A percentile compares a stretch with the other conserved stretches of the same genome.
phyloP scores from a whole-genome alignment of 768 basidiomycete genomes.

The Termitomyces sp. region DNA sequence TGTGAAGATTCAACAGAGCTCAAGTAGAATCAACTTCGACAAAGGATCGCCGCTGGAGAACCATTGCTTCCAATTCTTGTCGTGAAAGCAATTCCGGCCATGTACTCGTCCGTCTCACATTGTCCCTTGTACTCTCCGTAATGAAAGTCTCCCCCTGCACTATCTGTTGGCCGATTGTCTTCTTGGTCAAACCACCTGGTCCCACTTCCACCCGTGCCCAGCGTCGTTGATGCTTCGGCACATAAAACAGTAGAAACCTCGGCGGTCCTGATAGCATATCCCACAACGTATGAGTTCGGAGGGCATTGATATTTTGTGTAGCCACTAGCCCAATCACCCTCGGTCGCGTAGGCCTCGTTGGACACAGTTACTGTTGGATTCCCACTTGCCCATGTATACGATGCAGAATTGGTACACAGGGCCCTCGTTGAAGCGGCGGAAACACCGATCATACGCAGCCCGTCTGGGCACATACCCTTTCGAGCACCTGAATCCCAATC shows the following conservation, averaged over 20 bases:
- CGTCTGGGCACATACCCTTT: constrained; percentile 15
- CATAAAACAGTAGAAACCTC: constrained; percentile 11
- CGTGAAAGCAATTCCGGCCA: constrained; percentile 13
- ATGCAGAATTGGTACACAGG: constrained; percentile 9
- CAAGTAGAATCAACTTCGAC: constrained; percentile 1
- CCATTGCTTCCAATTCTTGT: constrained; percentile 11
- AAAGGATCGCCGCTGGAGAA: constrained; percentile 9
- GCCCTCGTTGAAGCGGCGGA: constrained; percentile 11
- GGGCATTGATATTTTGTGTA: constrained; percentile 16
- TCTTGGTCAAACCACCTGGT: constrained; percentile 13
- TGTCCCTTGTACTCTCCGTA: constrained; percentile 7
- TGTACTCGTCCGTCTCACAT: constrained; percentile 12
- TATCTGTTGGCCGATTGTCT: constrained; percentile 6
- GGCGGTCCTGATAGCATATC: constrained; percentile 12
- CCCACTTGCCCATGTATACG: constrained; percentile 9
- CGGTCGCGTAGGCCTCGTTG: constrained; percentile 9
- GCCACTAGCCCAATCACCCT: constrained; percentile 12
- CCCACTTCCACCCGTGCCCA: constrained; percentile 8
- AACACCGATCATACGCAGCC: constrained; percentile 13
- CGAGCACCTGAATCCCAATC: constrained; percentile 15
- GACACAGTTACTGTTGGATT: constrained; percentile 10
- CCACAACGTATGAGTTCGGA: constrained; percentile 9
- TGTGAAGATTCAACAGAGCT: not conserved
- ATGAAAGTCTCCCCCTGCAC: constrained; percentile 12
- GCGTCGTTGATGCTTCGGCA: constrained; percentile 2